These are phyloP conservation scores for Aspergillus brasiliensis DNA, from an alignment of 2,329 filamentous ascomycete species.

Conservation along the genomic window DNA sequence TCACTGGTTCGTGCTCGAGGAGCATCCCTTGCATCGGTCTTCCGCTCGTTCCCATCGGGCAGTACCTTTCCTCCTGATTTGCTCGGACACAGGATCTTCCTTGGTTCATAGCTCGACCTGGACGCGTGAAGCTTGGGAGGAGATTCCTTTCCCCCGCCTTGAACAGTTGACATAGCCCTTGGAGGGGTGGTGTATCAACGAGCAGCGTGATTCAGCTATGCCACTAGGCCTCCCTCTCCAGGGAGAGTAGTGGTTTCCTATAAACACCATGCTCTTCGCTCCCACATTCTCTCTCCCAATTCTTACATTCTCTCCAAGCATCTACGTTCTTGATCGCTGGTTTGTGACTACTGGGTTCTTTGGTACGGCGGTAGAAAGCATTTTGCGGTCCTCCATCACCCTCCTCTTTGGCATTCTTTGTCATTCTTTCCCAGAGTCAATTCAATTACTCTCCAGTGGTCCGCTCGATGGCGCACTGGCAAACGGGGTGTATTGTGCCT, in stretches of 20 bases:
- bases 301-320: conserved; percentile 46
- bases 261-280: conserved; percentile 47
- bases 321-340: conserved; percentile 41
- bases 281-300: conserved; percentile 48
- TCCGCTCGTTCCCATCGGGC: conserved; percentile 34
- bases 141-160: conserved; percentile 29
- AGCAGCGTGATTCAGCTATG: conserved; percentile 39
- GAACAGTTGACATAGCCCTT: conserved; percentile 38
- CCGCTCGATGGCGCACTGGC: conserved; percentile 45
- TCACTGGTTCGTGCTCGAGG: conserved; percentile 40
- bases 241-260: conserved; percentile 37
- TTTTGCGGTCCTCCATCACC: conserved; percentile 35
- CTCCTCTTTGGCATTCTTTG: conserved; percentile 42
- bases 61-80: conserved; percentile 42
- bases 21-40: conserved; percentile 39
- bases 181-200: conserved; percentile 39
- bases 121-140: conserved; percentile 34
- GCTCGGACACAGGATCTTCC: conserved; percentile 31
- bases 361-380: conserved; percentile 41
- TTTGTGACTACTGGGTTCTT: conserved; percentile 41
- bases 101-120: conserved; percentile 33
- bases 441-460: conserved; percentile 32
- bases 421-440: conserved; percentile 44
- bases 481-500: conserved; percentile 42
- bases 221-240: conserved; percentile 33